Conservation (phyloP, 345 rosid species). For the Eutrema yunnanense region DNA sequence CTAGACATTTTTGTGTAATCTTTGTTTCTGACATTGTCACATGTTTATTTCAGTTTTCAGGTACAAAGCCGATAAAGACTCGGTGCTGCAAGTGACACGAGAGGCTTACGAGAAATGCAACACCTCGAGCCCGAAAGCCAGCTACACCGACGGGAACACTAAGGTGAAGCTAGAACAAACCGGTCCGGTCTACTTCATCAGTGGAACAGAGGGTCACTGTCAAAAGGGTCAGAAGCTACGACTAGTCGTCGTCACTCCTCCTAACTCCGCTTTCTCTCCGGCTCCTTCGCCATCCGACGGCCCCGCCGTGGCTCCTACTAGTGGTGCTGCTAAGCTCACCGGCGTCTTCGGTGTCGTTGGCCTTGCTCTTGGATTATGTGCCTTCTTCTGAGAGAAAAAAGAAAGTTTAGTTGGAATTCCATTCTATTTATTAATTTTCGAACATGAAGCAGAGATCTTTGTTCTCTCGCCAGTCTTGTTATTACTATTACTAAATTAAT, state of each 20-base stretch:
- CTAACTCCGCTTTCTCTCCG: conserved; percentile 20
- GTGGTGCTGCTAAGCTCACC: conserved; percentile 8
- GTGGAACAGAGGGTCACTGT: conserved; percentile 38
- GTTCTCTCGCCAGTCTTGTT: background rate
- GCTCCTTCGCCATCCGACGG: conserved; percentile 35
- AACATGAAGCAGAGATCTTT: background rate
- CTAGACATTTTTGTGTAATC: background rate
- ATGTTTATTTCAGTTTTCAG: conserved; percentile 43
- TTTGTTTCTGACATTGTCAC: conserved; percentile 8
- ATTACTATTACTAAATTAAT: background rate
- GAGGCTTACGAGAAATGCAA: conserved; percentile 31
- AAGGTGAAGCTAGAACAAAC: conserved; percentile 27
- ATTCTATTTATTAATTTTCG: conserved; percentile 17
- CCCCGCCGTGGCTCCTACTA: conserved; percentile 34
- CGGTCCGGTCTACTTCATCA: conserved; percentile 33
- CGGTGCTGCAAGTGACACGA: conserved; percentile 31
- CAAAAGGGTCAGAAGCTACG: conserved; percentile 35
- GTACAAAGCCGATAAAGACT: conserved; percentile 59
- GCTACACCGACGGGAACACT: conserved; percentile 23
- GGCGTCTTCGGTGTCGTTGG: background rate
- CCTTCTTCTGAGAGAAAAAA: conserved; percentile 2
- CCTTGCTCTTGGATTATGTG: conserved; percentile 23
- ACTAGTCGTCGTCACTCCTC: conserved; percentile 20
- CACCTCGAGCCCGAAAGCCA: conserved; percentile 26
- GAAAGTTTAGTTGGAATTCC: background rate